A percentile compares a stretch with the other conserved stretches of the same genome.
These are phyloP conservation scores for Penicillium cataractarum DNA, from an alignment of 495 filamentous ascomycete species.

Conservation along the genomic window DNA sequence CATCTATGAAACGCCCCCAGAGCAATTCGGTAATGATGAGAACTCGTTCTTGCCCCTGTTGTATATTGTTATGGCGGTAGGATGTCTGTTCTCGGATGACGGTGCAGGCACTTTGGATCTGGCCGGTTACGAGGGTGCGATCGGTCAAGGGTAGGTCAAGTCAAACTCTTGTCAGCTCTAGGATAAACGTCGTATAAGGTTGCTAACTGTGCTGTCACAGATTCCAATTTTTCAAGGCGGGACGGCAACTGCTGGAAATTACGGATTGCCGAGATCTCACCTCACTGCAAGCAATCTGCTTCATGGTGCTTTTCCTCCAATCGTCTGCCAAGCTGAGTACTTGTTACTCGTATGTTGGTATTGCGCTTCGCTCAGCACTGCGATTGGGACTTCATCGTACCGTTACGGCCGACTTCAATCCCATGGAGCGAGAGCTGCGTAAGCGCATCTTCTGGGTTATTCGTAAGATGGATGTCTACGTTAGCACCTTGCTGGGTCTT, in stretches of 20 bases:
- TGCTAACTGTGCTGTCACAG: conserved; percentile 43
- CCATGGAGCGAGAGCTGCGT: conserved; percentile 81
- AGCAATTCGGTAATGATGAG: conserved; percentile 73
- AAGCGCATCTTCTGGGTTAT: conserved; percentile 89
- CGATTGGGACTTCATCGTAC: conserved; percentile 88
- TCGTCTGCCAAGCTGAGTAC: conserved; percentile 88
- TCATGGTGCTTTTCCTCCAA: conserved; percentile 93
- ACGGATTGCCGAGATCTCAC: conserved; percentile 87
- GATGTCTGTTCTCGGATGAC: conserved; percentile 74
- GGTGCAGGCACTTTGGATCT: conserved; percentile 50
- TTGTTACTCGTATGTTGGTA: conserved; percentile 91
- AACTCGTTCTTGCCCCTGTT: conserved; percentile 81
- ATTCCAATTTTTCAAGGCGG: conserved; percentile 80
- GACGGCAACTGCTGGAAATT: conserved; percentile 82
- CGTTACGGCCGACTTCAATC: conserved; percentile 72
- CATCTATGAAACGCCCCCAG: conserved; percentile 72
- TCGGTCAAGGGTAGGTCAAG: conserved; percentile 73
- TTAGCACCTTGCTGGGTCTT: conserved; percentile 84
- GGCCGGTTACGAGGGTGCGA: conserved; percentile 69
- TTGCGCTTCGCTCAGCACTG: conserved; percentile 82
- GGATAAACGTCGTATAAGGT: no score
- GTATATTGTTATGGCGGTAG: conserved; percentile 82
- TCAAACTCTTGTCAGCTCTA: neutral
- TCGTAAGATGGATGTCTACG: conserved; percentile 92
- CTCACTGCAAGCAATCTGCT: conserved; percentile 83